Conservation (phyloP, 1,139 yeast genomes). For the Yamadazyma pseudoaaseri region DNA sequence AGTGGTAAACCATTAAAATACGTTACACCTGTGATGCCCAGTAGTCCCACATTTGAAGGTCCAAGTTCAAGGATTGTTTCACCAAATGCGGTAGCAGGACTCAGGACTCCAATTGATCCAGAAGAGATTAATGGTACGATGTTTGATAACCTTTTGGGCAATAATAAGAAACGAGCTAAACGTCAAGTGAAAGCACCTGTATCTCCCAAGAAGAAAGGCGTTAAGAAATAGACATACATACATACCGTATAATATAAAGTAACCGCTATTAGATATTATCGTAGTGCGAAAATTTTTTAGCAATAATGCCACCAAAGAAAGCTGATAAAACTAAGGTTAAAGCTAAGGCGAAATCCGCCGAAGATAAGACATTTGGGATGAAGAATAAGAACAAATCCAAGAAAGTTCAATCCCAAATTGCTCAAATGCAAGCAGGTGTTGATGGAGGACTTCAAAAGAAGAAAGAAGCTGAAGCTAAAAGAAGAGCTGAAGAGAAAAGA, state of each 20-base stretch:
- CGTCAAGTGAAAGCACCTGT: slow-evolving; percentile 10
- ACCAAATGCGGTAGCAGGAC: not conserved
- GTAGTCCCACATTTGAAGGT: slow-evolving; percentile 23
- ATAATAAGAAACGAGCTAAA: slow-evolving; percentile 23
- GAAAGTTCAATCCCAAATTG: slow-evolving; percentile 83
- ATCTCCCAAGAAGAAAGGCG: no score
- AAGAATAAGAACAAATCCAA: slow-evolving; percentile 92
- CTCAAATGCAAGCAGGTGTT: slow-evolving; percentile 67
- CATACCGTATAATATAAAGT: no score
- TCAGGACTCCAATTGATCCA: not conserved
- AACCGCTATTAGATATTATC: no score
- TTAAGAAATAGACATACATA: no score
- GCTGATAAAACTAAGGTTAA: slow-evolving; percentile 63
- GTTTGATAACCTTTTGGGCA: slow-evolving; percentile 30
- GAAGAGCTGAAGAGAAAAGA: slow-evolving; percentile 80
- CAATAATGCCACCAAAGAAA: slow-evolving; percentile 53
- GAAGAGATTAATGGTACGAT: slow-evolving; percentile 6
- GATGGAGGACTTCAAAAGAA: slow-evolving; percentile 64
- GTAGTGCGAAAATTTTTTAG: no score
- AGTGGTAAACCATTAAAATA: slow-evolving; percentile 25
- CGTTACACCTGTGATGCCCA: slow-evolving; percentile 23
- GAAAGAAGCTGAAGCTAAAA: slow-evolving; percentile 74
- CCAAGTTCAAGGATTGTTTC: slow-evolving; percentile 2
- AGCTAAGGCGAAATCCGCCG: slow-evolving; percentile 67
- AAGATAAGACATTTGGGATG: slow-evolving; percentile 92